Evolutionary conservation across 1,284 basidiomycete species (phyloP).

Genomic region (Blastosporella zonata): DNA sequence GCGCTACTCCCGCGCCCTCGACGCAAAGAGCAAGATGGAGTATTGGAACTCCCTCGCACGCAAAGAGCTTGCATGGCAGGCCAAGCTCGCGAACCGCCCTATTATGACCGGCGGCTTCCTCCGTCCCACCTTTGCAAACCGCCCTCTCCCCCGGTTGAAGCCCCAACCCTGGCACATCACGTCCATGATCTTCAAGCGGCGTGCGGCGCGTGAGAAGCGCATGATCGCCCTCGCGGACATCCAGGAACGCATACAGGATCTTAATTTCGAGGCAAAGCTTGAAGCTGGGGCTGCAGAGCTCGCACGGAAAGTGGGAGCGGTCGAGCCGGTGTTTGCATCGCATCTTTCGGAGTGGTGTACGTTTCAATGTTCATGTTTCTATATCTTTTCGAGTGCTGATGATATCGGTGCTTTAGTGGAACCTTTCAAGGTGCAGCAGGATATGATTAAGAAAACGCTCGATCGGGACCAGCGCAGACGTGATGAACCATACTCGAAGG

Average conservation of each 20-base stretch:
- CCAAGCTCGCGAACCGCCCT: conserved; percentile 50
- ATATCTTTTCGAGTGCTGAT: conserved; percentile 3
- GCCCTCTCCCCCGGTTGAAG: conserved; percentile 70
- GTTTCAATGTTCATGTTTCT: conserved; percentile 20
- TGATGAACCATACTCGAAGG: conserved; percentile 40
- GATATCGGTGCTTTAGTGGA: conserved; percentile 11
- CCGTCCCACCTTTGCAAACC: conserved; percentile 58
- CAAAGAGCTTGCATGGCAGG: conserved; percentile 51
- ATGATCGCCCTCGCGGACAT: conserved; percentile 31
- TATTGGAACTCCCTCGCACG: conserved; percentile 43
- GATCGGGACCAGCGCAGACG: conserved; percentile 39
- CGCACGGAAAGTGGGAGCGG: conserved; percentile 24
- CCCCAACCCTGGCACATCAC: conserved; percentile 71
- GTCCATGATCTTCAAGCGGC: conserved; percentile 66
- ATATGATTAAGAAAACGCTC: conserved; percentile 32
- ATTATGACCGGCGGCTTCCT: conserved; percentile 69
- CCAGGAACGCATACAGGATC: conserved; percentile 38
- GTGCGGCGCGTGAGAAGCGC: conserved; percentile 46
- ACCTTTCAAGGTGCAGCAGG: conserved; percentile 19
- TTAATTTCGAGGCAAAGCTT: conserved; percentile 54
- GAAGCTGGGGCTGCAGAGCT: conserved; percentile 40
- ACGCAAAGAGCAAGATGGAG: conserved; percentile 46
- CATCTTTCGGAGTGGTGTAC: conserved; percentile 38
- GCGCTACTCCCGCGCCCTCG: conserved; percentile 56
- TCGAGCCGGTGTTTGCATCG: conserved; percentile 21